Conservation (phyloP, 1,284 basidiomycete genomes). For the Naganishia sp. region DNA sequence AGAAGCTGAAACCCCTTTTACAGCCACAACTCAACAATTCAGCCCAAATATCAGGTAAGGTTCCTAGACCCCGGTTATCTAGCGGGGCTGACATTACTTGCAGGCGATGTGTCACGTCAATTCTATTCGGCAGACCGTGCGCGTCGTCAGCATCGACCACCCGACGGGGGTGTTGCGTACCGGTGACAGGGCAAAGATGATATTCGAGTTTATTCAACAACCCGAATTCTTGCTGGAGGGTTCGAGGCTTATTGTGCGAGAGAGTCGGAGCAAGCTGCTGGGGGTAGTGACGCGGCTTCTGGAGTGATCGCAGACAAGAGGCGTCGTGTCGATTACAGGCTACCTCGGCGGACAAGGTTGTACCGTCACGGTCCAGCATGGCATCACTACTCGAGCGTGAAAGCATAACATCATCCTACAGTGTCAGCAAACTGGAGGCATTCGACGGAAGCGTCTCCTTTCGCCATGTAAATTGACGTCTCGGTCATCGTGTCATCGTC, state of each 20-base stretch:
- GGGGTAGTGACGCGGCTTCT: constrained; percentile 31
- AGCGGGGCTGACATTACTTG: neutral
- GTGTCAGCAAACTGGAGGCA: too few relatives aligned
- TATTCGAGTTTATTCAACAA: constrained; percentile 78
- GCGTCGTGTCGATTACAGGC: too few relatives aligned
- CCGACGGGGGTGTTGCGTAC: constrained; percentile 83
- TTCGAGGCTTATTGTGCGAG: constrained; percentile 85
- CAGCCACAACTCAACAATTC: constrained; percentile 88
- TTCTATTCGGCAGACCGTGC: constrained; percentile 77
- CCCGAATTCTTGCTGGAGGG: constrained; percentile 89
- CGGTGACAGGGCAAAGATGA: constrained; percentile 83
- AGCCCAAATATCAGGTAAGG: constrained; percentile 79
- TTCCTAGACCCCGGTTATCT: constrained; percentile 1
- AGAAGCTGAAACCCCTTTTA: constrained; percentile 42
- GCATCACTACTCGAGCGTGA: too few relatives aligned
- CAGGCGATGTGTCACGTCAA: constrained; percentile 28
- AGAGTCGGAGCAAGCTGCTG: constrained; percentile 84
- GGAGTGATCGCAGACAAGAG: constrained; percentile 66
- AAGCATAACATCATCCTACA: too few relatives aligned
- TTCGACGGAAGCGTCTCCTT: too few relatives aligned
- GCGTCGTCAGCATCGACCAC: constrained; percentile 83
- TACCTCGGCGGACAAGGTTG: too few relatives aligned
- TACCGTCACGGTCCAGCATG: too few relatives aligned
- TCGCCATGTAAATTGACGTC: too few relatives aligned
- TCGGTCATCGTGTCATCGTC: too few relatives aligned